These are phyloP conservation scores for Kwoniella dendrophila DNA, from an alignment of 768 basidiomycete genomes.

Conservation along the genomic window DNA sequence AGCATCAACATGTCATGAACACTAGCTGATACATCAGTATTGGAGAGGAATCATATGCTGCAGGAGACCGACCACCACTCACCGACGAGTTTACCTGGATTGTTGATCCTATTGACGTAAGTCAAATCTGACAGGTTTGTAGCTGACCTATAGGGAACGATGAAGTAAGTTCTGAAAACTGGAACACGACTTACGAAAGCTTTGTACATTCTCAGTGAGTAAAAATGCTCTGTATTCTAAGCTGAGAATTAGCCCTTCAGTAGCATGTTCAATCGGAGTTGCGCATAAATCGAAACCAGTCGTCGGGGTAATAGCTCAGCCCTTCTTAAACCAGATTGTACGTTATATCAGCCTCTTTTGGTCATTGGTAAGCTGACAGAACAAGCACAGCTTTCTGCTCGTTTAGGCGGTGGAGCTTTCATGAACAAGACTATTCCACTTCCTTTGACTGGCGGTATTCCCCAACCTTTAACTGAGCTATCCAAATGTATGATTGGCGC, in stretches of 20 bases:
- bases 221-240: constrained; percentile 65
- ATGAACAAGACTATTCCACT: constrained; percentile 65
- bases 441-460: constrained; percentile 61
- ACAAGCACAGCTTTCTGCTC: constrained; percentile 65
- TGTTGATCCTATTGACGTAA: constrained; percentile 80
- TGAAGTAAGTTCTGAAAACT: constrained; percentile 30
- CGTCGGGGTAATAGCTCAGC: constrained; percentile 88
- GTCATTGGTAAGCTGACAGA: background rate
- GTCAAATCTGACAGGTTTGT: background rate
- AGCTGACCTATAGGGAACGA: constrained; percentile 32
- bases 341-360: constrained; percentile 29
- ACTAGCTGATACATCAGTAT: constrained; percentile 62
- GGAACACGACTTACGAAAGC: constrained; percentile 22
- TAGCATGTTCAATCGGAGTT: constrained; percentile 86
- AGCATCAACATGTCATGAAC: constrained; percentile 49
- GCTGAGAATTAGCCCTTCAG: constrained; percentile 66
- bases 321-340: constrained; percentile 79
- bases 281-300: constrained; percentile 77
- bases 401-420: constrained; percentile 77
- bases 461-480: constrained; percentile 67
- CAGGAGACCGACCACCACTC: constrained; percentile 65
- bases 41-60: constrained; percentile 87
- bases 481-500: constrained; percentile 73
- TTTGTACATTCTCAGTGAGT: constrained; percentile 48
- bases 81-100: constrained; percentile 91